Percentiles rank a stretch among this genome's conserved stretches.
phyloP scores from a whole-genome alignment of 2,329 filamentous ascomycete genomes.

The Tolypocladium tropicale region DNA sequence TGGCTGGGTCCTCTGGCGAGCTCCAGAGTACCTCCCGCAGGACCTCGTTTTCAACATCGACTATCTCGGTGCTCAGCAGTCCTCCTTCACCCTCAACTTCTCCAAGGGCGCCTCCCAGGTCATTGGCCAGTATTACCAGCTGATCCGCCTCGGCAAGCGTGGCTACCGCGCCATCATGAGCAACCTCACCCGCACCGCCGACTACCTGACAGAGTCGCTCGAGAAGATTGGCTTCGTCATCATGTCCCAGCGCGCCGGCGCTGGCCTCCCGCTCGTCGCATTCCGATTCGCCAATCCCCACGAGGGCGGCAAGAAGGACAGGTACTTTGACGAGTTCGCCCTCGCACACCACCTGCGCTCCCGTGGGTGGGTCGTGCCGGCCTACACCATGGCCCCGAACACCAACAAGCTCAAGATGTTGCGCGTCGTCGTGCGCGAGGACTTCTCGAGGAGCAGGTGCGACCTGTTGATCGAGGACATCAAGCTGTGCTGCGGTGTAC shows the following conservation, averaged over 20 bases:
- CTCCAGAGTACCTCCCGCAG: conserved; percentile 71
- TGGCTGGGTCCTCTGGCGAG: conserved; percentile 87
- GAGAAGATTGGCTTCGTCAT: conserved; percentile 72
- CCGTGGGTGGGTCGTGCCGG: conserved; percentile 86
- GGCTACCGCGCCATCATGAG: conserved; percentile 91
- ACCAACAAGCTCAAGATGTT: conserved; percentile 80
- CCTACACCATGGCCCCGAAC: conserved; percentile 93
- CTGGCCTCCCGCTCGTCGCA: conserved; percentile 80
- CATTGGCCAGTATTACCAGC: conserved; percentile 94
- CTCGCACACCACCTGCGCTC: conserved; percentile 78
- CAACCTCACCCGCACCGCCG: conserved; percentile 81
- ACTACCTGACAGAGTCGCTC: conserved; percentile 71
- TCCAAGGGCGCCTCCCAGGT: conserved; percentile 91
- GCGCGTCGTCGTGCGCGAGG: conserved; percentile 84
- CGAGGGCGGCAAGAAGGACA: conserved; percentile 36
- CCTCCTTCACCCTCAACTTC: conserved; percentile 95
- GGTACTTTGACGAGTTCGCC: conserved; percentile 63
- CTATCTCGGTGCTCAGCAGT: conserved; percentile 91
- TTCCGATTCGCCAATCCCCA: conserved; percentile 61
- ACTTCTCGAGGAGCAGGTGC: conserved; percentile 75
- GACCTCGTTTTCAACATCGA: conserved; percentile 99
- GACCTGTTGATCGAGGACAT: conserved; percentile 71
- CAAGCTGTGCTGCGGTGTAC: conserved; percentile 60
- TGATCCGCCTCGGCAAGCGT: conserved; percentile 87
- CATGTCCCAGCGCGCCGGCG: conserved; percentile 70